Conservation (phyloP, 2,329 filamentous ascomycete genomes). For the Claviceps fusiformis region DNA sequence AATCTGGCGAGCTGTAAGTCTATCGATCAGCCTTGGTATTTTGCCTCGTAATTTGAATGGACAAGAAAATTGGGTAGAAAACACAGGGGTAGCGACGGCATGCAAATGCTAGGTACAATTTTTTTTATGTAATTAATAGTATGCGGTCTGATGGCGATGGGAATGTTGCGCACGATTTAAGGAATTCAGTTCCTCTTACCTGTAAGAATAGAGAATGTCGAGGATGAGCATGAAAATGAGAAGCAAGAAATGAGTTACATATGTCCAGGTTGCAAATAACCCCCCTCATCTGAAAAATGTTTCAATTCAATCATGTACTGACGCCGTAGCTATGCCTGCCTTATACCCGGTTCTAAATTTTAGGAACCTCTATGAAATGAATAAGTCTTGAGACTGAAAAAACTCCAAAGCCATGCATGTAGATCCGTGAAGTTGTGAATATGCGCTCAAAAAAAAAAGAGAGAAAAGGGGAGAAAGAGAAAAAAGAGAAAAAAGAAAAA, state of each 20-base stretch:
- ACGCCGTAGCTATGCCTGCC: neutral
- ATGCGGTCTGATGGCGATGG: neutral
- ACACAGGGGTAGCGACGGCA: slow-evolving; percentile 2
- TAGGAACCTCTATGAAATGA: neutral
- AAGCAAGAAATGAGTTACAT: neutral
- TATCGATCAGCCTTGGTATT: slow-evolving; percentile 10
- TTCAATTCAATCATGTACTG: neutral
- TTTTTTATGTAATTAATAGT: neutral
- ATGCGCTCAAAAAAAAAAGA: neutral
- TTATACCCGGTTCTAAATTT: neutral
- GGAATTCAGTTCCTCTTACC: neutral
- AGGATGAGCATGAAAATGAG: neutral
- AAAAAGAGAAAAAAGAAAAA: too few species aligned
- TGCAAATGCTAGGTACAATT: neutral
- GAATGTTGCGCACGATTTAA: neutral
- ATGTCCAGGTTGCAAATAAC: neutral
- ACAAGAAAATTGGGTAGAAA: neutral
- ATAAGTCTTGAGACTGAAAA: neutral
- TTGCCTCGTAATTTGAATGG: neutral
- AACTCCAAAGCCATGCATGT: slow-evolving; percentile 11
- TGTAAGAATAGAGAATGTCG: neutral
- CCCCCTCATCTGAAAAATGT: neutral
- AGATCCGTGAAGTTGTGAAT: neutral
- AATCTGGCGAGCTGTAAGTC: slow-evolving; percentile 35
- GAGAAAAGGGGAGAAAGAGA: neutral